A percentile compares a stretch with the other conserved stretches of the same genome.
Evolutionary conservation across 495 filamentous ascomycete species (phyloP).

Genomic region (Penicillium canariense): DNA sequence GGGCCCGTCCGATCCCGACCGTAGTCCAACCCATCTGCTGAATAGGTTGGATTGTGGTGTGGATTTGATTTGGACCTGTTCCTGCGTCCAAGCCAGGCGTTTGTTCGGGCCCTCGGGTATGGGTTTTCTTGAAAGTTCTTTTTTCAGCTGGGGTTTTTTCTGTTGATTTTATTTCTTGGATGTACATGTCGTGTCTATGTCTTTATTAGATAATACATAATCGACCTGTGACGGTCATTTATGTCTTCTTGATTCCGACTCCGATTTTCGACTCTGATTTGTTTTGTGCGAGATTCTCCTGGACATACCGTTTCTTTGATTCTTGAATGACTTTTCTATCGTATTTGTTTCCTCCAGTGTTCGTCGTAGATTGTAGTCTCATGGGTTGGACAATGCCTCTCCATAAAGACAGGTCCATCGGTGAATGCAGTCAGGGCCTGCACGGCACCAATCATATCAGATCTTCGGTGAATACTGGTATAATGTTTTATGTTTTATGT

Average conservation of each 20-base stretch:
- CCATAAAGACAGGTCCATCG: no score
- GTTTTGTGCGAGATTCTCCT: constrained; percentile 16
- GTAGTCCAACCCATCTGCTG: constrained; percentile 6
- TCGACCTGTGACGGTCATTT: constrained; percentile 10
- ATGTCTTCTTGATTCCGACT: constrained; percentile 8
- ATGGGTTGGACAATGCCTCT: no score
- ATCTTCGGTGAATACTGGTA: no score
- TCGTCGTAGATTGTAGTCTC: no score
- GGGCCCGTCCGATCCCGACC: background rate
- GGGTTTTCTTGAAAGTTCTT: constrained; percentile 4
- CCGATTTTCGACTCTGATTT: background rate
- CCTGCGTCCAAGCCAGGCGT: constrained; percentile 9
- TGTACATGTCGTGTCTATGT: constrained; percentile 29
- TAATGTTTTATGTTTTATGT: no score
- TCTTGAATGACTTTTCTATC: background rate
- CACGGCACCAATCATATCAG: no score
- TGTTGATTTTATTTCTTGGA: constrained; percentile 13
- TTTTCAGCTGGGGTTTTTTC: constrained; percentile 2
- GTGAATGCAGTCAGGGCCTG: no score
- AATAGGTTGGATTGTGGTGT: background rate
- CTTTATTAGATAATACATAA: constrained; percentile 31
- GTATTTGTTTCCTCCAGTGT: no score
- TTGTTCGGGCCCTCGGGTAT: constrained; percentile 2
- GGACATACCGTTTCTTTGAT: constrained; percentile 20
- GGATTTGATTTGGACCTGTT: background rate